Evolutionary conservation across 2,329 filamentous ascomycete genomes (phyloP).

Genomic region (Fonsecaea nubica): DNA sequence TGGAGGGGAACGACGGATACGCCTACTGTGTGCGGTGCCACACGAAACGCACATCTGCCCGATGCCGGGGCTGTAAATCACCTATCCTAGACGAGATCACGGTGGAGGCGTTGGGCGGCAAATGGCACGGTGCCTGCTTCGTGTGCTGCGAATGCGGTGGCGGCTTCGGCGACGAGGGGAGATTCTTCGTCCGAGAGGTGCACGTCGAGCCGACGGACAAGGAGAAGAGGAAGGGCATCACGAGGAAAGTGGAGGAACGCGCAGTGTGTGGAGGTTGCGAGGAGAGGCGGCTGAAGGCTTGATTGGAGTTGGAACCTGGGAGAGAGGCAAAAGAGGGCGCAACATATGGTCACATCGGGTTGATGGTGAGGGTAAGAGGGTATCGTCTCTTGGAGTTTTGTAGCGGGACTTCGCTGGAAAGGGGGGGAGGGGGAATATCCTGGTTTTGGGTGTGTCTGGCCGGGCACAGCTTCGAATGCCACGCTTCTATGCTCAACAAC

Average conservation of each 20-base stretch:
- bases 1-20: slow-evolving; percentile 90
- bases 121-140: slow-evolving; percentile 96
- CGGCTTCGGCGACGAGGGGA: slow-evolving; percentile 64
- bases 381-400: background rate
- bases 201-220: slow-evolving; percentile 54
- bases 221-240: slow-evolving; percentile 53
- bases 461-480: background rate
- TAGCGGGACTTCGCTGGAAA: background rate
- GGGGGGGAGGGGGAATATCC: background rate
- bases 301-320: background rate
- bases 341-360: no score
- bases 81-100: slow-evolving; percentile 91
- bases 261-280: slow-evolving; percentile 69
- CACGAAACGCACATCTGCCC: slow-evolving; percentile 85
- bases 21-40: slow-evolving; percentile 96
- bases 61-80: slow-evolving; percentile 82
- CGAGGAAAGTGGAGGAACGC: slow-evolving; percentile 55
- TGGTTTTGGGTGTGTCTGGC: background rate
- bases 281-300: slow-evolving; percentile 65
- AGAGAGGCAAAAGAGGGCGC: no score
- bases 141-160: slow-evolving; percentile 73
- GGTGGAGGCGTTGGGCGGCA: slow-evolving; percentile 82
- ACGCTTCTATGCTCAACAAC: background rate
- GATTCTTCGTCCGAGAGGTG: slow-evolving; percentile 67
- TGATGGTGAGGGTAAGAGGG: background rate